These are phyloP conservation scores for Eutrema japonicum DNA, from an alignment of 345 rosid species.

Conservation along the genomic window DNA sequence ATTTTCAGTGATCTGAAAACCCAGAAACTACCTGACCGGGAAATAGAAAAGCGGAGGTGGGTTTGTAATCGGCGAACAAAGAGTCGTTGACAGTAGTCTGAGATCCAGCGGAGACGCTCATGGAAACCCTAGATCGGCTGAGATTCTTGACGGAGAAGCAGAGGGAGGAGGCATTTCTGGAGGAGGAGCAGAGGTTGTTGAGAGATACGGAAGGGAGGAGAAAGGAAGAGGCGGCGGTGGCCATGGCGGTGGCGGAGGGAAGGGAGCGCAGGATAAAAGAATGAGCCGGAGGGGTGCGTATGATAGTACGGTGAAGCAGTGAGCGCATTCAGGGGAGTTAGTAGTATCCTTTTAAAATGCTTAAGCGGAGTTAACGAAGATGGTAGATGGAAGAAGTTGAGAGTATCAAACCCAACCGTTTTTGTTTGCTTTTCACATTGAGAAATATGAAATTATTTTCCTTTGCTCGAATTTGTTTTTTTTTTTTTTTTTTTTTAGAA, in stretches of 20 bases:
- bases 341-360: background rate
- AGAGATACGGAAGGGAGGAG: constrained; percentile 51
- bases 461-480: no score
- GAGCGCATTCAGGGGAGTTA: constrained; percentile 40
- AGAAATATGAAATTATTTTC: no score
- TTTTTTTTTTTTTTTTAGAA: no score
- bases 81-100: constrained; percentile 60
- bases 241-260: constrained; percentile 27
- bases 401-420: constrained; percentile 20
- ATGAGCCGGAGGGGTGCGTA: constrained; percentile 28
- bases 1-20: constrained; percentile 5
- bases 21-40: constrained; percentile 80
- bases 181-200: constrained; percentile 30
- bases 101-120: constrained; percentile 73
- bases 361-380: constrained; percentile 52
- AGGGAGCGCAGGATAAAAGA: constrained; percentile 46
- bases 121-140: constrained; percentile 62
- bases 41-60: constrained; percentile 76
- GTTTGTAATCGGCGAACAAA: constrained; percentile 75
- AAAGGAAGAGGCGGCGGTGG: constrained; percentile 50
- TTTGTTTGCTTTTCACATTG: background rate
- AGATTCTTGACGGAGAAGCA: constrained; percentile 42
- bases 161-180: constrained; percentile 41
- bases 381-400: constrained; percentile 46
- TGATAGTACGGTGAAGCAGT: constrained; percentile 45